Percentiles rank a stretch among this genome's conserved stretches.
These are phyloP conservation scores for Daedaleopsis nitida DNA, from an alignment of 768 basidiomycete genomes.

Conservation along the genomic window DNA sequence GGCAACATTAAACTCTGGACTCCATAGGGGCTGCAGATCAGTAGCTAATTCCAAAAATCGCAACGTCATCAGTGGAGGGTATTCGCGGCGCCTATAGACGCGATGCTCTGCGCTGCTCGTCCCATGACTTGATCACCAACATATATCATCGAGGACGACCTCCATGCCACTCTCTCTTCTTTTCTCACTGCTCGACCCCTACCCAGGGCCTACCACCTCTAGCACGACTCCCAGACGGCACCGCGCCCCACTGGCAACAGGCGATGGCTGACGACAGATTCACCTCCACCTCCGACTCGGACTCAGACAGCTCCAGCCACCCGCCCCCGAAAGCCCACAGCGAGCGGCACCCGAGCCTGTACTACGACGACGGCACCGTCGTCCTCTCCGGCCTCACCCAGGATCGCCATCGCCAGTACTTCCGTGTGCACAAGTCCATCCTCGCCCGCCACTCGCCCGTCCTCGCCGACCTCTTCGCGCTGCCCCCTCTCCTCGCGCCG, in stretches of 20 bases:
- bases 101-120: not conserved
- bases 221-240: not conserved
- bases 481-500: slow-evolving; percentile 23
- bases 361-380: slow-evolving; percentile 36
- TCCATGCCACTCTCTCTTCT: too few species aligned
- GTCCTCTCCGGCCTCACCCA: slow-evolving; percentile 29
- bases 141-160: too few species aligned
- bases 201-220: not conserved
- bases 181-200: not conserved
- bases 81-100: not conserved
- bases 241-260: too few species aligned
- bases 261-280: too few species aligned
- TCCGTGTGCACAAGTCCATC: slow-evolving; percentile 31
- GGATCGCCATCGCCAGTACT: slow-evolving; percentile 20
- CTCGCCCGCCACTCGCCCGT: slow-evolving; percentile 29
- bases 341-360: slow-evolving; percentile 30
- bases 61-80: too few species aligned
- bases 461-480: slow-evolving; percentile 30
- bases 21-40: too few species aligned
- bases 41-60: too few species aligned
- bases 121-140: not conserved
- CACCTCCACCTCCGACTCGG: not conserved
- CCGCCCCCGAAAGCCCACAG: not conserved
- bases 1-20: too few species aligned
- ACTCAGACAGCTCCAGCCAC: not conserved